Evolutionary conservation across 2,329 filamentous ascomycete species (phyloP).

Genomic region (Alternaria panax): DNA sequence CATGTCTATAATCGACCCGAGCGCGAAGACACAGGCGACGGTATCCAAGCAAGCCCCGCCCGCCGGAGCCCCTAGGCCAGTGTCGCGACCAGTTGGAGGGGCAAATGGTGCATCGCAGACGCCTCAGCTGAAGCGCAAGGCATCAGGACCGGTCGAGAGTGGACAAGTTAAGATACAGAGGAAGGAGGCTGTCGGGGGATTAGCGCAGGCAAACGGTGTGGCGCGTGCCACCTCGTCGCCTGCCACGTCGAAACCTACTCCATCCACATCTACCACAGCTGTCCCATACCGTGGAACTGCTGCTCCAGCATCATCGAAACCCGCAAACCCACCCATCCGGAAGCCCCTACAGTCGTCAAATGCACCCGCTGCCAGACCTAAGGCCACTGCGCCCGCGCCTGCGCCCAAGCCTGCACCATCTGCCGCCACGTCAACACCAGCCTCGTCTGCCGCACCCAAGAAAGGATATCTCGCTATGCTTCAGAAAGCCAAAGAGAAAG

Average conservation of each 20-base stretch:
- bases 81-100: constrained; percentile 34
- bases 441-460: constrained; percentile 62
- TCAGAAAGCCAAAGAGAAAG: constrained; percentile 71
- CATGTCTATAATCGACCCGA: constrained; percentile 49
- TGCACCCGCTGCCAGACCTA: constrained; percentile 25
- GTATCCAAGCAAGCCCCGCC: constrained; percentile 34
- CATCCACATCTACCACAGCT: constrained; percentile 27
- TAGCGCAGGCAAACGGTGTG: constrained; percentile 36
- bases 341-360: constrained; percentile 30
- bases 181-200: constrained; percentile 37
- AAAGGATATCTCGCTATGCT: constrained; percentile 79
- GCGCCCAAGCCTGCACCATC: constrained; percentile 29
- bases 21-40: constrained; percentile 30
- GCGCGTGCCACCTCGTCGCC: constrained; percentile 34
- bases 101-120: constrained; percentile 41
- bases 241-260: constrained; percentile 33
- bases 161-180: constrained; percentile 44
- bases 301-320: constrained; percentile 34
- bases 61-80: constrained; percentile 43
- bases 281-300: constrained; percentile 51
- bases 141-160: constrained; percentile 44
- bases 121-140: constrained; percentile 53
- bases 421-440: constrained; percentile 31
- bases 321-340: constrained; percentile 32
- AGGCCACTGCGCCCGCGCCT: constrained; percentile 30